Evolutionary conservation across 2,329 filamentous ascomycete genomes (phyloP).

Genomic region (Fusarium luffae): DNA sequence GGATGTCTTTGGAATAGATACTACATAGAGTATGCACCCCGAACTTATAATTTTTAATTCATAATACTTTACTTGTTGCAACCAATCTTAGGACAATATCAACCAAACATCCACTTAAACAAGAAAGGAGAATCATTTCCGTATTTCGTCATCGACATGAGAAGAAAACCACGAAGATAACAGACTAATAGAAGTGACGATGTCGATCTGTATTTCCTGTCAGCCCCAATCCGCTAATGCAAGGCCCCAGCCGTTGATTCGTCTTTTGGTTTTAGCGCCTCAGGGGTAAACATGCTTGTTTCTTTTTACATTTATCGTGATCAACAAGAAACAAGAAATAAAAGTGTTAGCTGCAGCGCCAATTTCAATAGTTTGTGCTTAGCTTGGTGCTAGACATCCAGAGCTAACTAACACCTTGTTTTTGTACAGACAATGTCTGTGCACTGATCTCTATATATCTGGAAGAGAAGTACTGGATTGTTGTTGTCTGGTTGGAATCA

Average conservation of each 20-base stretch:
- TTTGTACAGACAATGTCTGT: not conserved
- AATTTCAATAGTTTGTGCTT: not conserved
- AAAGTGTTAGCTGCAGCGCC: not conserved
- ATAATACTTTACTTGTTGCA: too few species aligned
- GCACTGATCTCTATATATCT: not conserved
- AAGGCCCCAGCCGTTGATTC: not conserved
- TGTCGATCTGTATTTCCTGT: constrained; percentile 3
- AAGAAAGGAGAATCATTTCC: not conserved
- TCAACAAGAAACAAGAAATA: constrained; percentile 4
- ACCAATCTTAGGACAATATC: too few species aligned
- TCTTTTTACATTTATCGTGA: not conserved
- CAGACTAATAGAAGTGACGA: not conserved
- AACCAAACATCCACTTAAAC: too few species aligned
- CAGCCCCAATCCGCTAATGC: not conserved
- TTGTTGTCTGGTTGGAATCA: not conserved
- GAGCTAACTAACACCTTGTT: not conserved
- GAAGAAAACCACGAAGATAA: not conserved
- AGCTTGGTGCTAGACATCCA: not conserved
- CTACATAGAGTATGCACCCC: not conserved
- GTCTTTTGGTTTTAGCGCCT: not conserved
- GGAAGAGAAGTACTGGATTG: not conserved
- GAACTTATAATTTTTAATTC: not conserved
- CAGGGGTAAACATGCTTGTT: not conserved
- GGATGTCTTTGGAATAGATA: not conserved
- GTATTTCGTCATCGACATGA: not conserved